phyloP scores from a whole-genome alignment of 768 basidiomycete genomes.

The Russula emetica region DNA sequence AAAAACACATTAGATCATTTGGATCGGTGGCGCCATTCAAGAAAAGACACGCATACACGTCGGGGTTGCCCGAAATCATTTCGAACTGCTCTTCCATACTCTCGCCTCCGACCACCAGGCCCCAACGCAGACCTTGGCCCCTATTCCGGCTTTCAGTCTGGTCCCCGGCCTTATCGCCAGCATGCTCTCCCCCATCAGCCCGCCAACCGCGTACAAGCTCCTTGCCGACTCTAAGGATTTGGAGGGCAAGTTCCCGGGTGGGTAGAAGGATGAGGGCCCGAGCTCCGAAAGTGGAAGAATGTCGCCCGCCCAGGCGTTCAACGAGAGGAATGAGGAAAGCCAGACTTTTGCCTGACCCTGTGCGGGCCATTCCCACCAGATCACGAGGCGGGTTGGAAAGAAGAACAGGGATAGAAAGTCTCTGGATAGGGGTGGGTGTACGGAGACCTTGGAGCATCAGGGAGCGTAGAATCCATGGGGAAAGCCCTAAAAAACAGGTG shows the following conservation, averaged over 20 bases:
- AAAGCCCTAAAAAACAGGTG: constrained; percentile 52
- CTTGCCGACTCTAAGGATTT: constrained; percentile 92
- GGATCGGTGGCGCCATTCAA: constrained; percentile 9
- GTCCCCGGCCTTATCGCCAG: constrained; percentile 57
- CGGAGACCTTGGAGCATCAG: constrained; percentile 90
- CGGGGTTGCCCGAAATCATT: constrained; percentile 90
- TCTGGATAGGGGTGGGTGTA: constrained; percentile 94
- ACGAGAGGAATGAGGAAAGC: constrained; percentile 93
- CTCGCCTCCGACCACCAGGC: constrained; percentile 93
- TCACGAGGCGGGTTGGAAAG: constrained; percentile 82
- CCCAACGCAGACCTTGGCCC: constrained; percentile 75
- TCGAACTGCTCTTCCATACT: constrained; percentile 94
- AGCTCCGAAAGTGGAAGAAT: constrained; percentile 75
- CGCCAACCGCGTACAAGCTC: constrained; percentile 84
- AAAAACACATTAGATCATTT: neutral
- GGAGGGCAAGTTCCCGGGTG: constrained; percentile 89
- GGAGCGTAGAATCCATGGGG: constrained; percentile 77
- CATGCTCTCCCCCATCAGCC: constrained; percentile 56
- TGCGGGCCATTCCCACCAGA: constrained; percentile 97
- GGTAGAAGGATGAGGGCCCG: constrained; percentile 87
- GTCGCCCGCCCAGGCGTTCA: constrained; percentile 77
- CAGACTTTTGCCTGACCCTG: constrained; percentile 95
- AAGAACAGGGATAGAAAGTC: constrained; percentile 80
- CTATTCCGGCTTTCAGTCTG: constrained; percentile 52
- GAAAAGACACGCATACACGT: constrained; percentile 62